Percentiles rank a stretch among this genome's conserved stretches.
phyloP scores from a whole-genome alignment of 495 filamentous ascomycete genomes.

The Penicillium lagena region DNA sequence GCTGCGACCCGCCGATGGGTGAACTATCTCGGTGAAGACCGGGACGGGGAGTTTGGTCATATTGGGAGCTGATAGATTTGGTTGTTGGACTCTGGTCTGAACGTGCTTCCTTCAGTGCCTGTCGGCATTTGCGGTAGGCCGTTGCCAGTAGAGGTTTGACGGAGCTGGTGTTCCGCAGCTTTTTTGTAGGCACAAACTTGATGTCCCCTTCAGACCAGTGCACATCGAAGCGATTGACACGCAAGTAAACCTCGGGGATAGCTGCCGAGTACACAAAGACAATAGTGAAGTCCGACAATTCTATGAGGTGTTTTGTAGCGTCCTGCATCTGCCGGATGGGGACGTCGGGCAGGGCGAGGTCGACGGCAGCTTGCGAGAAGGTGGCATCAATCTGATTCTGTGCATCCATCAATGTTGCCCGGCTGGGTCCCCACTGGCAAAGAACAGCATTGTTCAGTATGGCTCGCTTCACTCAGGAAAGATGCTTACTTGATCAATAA shows the following conservation, averaged over 20 bases:
- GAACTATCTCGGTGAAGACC: background rate
- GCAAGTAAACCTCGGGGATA: conserved; percentile 22
- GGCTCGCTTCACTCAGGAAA: background rate
- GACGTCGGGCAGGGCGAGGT: too few species aligned
- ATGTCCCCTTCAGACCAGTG: conserved; percentile 18
- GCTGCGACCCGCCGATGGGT: conserved; percentile 1
- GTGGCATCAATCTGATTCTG: conserved; percentile 31
- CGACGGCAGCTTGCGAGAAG: conserved; percentile 16
- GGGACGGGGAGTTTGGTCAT: background rate
- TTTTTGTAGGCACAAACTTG: conserved; percentile 14
- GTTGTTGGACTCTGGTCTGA: background rate
- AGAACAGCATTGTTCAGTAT: background rate
- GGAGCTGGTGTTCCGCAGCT: conserved; percentile 8
- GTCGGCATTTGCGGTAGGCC: background rate
- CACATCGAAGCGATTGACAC: conserved; percentile 29
- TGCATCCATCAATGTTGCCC: conserved; percentile 31
- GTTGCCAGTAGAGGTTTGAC: conserved; percentile 13
- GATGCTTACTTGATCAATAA: conserved; percentile 17
- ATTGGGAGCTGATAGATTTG: background rate
- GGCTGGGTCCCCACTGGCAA: conserved; percentile 17
- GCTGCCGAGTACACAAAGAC: conserved; percentile 25
- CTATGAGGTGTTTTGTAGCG: conserved; percentile 22
- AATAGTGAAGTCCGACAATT: conserved; percentile 33
- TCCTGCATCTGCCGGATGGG: too few species aligned
- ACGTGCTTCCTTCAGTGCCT: background rate